phyloP scores from a whole-genome alignment of 2,329 filamentous ascomycete genomes.

The Acephala macrosclerotiorum region DNA sequence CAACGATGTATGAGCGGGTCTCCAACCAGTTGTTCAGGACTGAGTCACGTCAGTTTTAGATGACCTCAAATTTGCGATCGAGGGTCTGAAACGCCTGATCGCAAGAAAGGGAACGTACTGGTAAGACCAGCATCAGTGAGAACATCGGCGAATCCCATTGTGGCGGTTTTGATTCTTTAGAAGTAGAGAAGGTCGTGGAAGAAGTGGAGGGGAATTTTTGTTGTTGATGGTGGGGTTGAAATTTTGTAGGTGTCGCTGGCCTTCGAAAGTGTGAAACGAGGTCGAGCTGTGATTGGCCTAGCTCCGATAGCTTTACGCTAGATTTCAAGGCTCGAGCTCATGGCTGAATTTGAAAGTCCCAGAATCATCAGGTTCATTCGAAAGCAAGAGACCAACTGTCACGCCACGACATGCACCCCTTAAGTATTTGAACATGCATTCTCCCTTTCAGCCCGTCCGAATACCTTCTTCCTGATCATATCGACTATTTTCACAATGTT shows the following conservation, averaged over 20 bases:
- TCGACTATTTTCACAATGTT: slow-evolving; percentile 34
- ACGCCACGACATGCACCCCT: neutral
- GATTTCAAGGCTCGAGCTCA: neutral
- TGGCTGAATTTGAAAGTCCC: neutral
- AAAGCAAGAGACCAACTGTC: neutral
- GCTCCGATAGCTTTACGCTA: neutral
- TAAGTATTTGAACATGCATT: slow-evolving; percentile 22
- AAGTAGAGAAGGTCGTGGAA: slow-evolving; percentile 8
- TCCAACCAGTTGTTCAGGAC: slow-evolving; percentile 77
- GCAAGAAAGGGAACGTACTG: slow-evolving; percentile 49
- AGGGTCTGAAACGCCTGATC: slow-evolving; percentile 11
- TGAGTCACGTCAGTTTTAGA: slow-evolving; percentile 48
- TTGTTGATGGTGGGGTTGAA: slow-evolving; percentile 24
- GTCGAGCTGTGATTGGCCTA: slow-evolving; percentile 12
- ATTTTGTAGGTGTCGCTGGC: slow-evolving; percentile 15
- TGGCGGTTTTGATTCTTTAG: slow-evolving; percentile 27
- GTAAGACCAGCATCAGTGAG: slow-evolving; percentile 69
- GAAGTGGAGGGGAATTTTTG: slow-evolving; percentile 18
- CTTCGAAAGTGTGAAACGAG: neutral
- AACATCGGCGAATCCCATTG: slow-evolving; percentile 75
- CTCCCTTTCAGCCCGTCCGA: slow-evolving; percentile 6
- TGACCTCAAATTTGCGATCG: slow-evolving; percentile 25
- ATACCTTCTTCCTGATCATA: slow-evolving; percentile 12
- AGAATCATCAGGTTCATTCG: slow-evolving; percentile 20
- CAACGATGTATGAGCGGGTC: slow-evolving; percentile 82